These are phyloP conservation scores for Globisporangium echinulatum DNA, from an alignment of 352 stramenopile species.

Conservation along the genomic window DNA sequence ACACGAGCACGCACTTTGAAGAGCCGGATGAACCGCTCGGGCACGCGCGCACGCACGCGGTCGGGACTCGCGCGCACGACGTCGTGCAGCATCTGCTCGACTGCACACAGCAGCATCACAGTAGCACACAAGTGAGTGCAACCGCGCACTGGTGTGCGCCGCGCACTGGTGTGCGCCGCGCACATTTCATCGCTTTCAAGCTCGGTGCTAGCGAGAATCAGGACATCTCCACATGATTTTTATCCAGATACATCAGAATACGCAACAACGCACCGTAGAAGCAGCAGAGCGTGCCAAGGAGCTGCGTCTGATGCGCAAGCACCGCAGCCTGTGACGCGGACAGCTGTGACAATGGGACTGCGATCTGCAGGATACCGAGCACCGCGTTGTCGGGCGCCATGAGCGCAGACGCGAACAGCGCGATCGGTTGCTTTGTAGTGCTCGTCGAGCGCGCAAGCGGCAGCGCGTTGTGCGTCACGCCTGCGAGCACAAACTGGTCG, in stretches of 20 bases:
- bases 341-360: slow-evolving; percentile 21
- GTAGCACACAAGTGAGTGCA: neutral
- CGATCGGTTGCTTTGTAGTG: slow-evolving; percentile 16
- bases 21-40: slow-evolving; percentile 44
- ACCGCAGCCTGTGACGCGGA: slow-evolving; percentile 2
- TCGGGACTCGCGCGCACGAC: slow-evolving; percentile 54
- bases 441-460: neutral
- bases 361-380: slow-evolving; percentile 52
- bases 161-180: too few relatives aligned
- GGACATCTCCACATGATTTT: too few relatives aligned
- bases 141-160: too few relatives aligned
- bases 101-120: slow-evolving; percentile 12
- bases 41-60: slow-evolving; percentile 30
- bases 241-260: neutral
- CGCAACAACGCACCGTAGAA: slow-evolving; percentile 33
- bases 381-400: slow-evolving; percentile 35
- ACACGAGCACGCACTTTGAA: slow-evolving; percentile 39
- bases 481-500: slow-evolving; percentile 43
- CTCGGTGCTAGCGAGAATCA: neutral
- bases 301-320: slow-evolving; percentile 8
- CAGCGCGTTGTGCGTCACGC: slow-evolving; percentile 10
- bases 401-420: slow-evolving; percentile 38
- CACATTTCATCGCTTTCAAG: too few relatives aligned
- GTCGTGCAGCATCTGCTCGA: slow-evolving; percentile 58
- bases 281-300: slow-evolving; percentile 32